Base-by-base conservation (phyloP, 202 grass and related monocot species). In the Cymbopogon flexuosus region DNA sequence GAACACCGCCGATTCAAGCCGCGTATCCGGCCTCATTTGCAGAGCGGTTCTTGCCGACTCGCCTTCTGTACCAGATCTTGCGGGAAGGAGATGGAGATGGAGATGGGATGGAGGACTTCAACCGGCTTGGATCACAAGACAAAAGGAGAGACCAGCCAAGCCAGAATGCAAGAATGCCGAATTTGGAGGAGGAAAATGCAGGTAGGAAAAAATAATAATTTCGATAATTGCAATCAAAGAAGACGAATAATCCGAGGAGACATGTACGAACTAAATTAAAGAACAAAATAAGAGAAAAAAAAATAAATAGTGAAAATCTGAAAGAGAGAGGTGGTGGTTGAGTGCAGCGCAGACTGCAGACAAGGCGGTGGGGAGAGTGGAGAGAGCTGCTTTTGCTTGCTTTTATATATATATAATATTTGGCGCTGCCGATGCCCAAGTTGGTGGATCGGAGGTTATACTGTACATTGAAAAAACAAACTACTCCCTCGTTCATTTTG, bases 1-100 rank as follows among this genome's bases (percentile, higher is more conserved):
- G 84, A 99, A 99, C 39, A 93, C 90, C 30, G 87, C 92, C 68
- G 88, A 93, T 85, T 96, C 92, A 3, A 99, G 88, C 22, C 88
- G 82, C 64, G 80, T 74, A 58, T 99, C 96, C 62, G 84, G 82
- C 84, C 91, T 95, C 96, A 99, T 99, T 66, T 66, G 78, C 83
- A 42, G 24, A 33, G 35, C 10, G 19, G 18, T 66, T 62, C 33
- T 52, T 45, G 6, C n/a, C 15, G 22, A 58, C n/a, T 62, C 46
- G 23, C 65, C 45, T 46, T 76, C 45, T 8, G 72, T 49, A 29
- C 21, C 62, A 89, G 83, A 86, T 89, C 83, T 86, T 81, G 88
- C 40, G 19, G 66, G 51, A 61, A 70, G 33, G 21, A 57, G 77
- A 24, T 10, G 35, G 18, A 54, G 29, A 27, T 27, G 27, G 27